Evolutionary conservation across 805 yeast genomes (phyloP).

Genomic region (Candida stauntonica): DNA sequence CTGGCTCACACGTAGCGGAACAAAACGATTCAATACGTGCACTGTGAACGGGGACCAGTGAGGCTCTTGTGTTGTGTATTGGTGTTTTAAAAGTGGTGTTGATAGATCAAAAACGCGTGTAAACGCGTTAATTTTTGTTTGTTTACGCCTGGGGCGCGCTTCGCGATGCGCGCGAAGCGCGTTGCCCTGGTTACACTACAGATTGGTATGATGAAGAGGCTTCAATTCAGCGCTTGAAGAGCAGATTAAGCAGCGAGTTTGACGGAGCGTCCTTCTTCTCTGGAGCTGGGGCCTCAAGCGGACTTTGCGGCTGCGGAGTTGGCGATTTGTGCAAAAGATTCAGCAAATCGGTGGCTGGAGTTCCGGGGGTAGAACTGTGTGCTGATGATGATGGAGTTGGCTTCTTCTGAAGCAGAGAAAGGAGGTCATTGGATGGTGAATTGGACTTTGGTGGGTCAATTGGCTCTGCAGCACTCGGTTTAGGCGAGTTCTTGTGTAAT

Average conservation of each 20-base stretch:
- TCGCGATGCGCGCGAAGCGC: no score
- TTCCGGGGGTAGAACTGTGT: conserved; percentile 5
- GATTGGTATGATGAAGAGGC: not conserved
- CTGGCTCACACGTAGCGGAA: no score
- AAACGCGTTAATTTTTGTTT: not conserved
- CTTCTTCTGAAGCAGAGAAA: conserved; percentile 10
- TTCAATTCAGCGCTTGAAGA: conserved; percentile 7
- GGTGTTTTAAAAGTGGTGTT: no score
- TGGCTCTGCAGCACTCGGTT: not conserved
- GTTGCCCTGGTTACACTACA: not conserved
- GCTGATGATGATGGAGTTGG: conserved; percentile 4
- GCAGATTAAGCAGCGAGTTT: conserved; percentile 7
- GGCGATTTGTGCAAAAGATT: conserved; percentile 16
- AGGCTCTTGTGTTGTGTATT: no score
- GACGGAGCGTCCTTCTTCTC: conserved; percentile 6
- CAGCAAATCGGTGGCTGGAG: conserved; percentile 21
- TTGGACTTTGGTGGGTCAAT: not conserved
- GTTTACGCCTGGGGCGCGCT: not conserved
- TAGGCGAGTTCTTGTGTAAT: conserved; percentile 11
- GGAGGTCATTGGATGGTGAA: conserved; percentile 7
- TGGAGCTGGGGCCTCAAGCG: conserved; percentile 1
- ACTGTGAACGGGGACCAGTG: no score
- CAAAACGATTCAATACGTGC: no score
- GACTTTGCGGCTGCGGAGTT: conserved; percentile 1
- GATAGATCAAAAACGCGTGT: not conserved